Percentiles rank a stretch among this genome's conserved stretches.
Evolutionary conservation across 805 yeast genomes (phyloP).

Genomic region (Kazachstania viticola): DNA sequence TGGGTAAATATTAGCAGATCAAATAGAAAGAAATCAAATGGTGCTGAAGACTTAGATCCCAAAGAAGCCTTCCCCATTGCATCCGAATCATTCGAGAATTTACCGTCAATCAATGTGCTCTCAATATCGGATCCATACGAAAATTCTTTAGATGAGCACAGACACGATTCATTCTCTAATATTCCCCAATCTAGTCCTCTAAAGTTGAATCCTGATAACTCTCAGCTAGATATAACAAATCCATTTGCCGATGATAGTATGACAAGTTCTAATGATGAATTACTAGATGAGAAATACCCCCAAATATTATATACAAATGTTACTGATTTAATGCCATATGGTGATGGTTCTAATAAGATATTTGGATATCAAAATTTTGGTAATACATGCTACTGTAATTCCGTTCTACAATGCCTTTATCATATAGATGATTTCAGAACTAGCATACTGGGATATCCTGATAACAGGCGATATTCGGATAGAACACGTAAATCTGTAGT

Average conservation of each 20-base stretch:
- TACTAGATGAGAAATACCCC: not conserved
- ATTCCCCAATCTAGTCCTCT: not conserved
- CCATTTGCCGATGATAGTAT: conserved; percentile 2
- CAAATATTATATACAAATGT: conserved; percentile 2
- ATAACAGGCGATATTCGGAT: no score
- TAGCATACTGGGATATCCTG: conserved; percentile 40
- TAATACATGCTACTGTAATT: conserved; percentile 88
- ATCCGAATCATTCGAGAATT: no score
- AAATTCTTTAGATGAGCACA: no score
- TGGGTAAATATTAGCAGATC: no score
- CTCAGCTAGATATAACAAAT: not conserved
- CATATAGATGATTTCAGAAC: conserved; percentile 59
- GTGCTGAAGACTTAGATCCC: no score
- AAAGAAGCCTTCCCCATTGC: no score
- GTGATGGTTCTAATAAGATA: conserved; percentile 58
- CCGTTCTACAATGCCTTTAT: conserved; percentile 79
- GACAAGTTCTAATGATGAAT: no score
- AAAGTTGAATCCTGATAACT: no score
- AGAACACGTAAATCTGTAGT: no score
- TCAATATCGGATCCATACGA: no score
- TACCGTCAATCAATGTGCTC: no score
- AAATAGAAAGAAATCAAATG: no score
- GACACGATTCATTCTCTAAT: not conserved
- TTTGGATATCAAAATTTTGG: conserved; percentile 81
- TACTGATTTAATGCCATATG: conserved; percentile 33